Evolutionary conservation across 2,329 filamentous ascomycete genomes (phyloP), one percentile per base, ranked within the genome.

Genomic region (Nemania abortiva): DNA sequence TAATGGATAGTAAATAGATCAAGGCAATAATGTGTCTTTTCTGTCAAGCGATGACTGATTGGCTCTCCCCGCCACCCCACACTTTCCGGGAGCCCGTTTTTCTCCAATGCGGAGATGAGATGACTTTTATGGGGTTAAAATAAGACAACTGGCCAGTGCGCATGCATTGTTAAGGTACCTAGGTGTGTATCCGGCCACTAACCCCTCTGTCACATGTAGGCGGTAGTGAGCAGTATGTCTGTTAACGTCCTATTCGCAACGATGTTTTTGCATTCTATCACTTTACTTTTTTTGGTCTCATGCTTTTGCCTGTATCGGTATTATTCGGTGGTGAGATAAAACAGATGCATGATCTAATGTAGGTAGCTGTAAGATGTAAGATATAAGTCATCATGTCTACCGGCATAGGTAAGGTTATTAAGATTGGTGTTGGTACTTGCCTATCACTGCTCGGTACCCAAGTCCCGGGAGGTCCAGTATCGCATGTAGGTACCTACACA

Each of bases 101-200:
- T 80, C 79, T 81, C 77, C 78, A 80, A 81, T 82, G 80, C 80
- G 80, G 80, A 81, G 80, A 77, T 73, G 55, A 56, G 59, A 52
- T 61, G 61, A 29, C 37, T 24, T 63, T 53, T 61, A 55, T 50
- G 42, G 53, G 53, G 31, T 65, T 47, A 22, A 18, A 45, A 47
- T 54, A 31, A 52, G 60, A 55, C 55, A 64, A 58, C 60, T 56
- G 55, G 65, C 47, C 47, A 39, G 49, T 45, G 34, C 47, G 45
- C 61, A 64, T 34, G 53, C 52, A 57, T 37, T 2, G n/a, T 22
- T 34, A 24, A 24, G 20, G 24, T 66, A 39, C 27, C n/a, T n/a
- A n/a, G n/a, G n/a, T n/a, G n/a, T n/a, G 22, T 54, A 60, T 57
- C 54, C 18, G 6, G 11, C 20, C 29, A 52, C 55, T 54, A 63